Evolutionary conservation across 495 filamentous ascomycete genomes (phyloP).

Genomic region (Tricharina praecox): DNA sequence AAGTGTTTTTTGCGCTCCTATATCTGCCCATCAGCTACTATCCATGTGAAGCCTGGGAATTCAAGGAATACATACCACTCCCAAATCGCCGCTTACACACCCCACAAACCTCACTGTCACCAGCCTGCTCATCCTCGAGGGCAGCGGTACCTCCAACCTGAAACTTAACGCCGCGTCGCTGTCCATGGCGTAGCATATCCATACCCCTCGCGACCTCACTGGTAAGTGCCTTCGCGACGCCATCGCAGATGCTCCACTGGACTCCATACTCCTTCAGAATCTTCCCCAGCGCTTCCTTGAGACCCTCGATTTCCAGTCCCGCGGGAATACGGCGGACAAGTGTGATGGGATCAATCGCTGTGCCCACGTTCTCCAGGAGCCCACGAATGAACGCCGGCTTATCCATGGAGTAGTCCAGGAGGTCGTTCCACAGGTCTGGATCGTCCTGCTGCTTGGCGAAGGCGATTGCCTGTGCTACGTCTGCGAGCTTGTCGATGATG

Average conservation of each 20-base stretch:
- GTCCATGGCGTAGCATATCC: conserved; percentile 56
- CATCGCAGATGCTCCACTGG: conserved; percentile 74
- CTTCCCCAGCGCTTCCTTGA: conserved; percentile 64
- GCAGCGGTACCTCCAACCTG: conserved; percentile 36
- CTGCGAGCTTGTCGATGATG: conserved; percentile 73
- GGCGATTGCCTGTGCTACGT: conserved; percentile 78
- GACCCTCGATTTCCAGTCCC: conserved; percentile 75
- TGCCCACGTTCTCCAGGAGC: conserved; percentile 82
- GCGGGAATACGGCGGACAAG: conserved; percentile 81
- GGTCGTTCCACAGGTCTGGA: conserved; percentile 79
- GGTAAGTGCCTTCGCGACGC: conserved; percentile 69
- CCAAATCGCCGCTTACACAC: conserved; percentile 21
- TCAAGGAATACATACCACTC: conserved; percentile 33
- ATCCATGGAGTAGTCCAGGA: conserved; percentile 90
- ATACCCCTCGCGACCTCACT: conserved; percentile 76
- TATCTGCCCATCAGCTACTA: conserved; percentile 37
- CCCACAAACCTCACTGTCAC: conserved; percentile 26
- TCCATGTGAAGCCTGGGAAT: conserved; percentile 1
- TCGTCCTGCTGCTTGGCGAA: conserved; percentile 90
- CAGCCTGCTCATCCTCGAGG: conserved; percentile 20
- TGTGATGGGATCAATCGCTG: conserved; percentile 73
- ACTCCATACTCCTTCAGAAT: conserved; percentile 89
- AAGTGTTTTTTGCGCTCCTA: conserved; percentile 43
- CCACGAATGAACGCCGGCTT: conserved; percentile 87
- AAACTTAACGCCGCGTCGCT: conserved; percentile 73